Percentiles rank a stretch among this genome's conserved stretches.
Evolutionary conservation across 495 filamentous ascomycete genomes (phyloP).

Genomic region (Chaetomium tenue): DNA sequence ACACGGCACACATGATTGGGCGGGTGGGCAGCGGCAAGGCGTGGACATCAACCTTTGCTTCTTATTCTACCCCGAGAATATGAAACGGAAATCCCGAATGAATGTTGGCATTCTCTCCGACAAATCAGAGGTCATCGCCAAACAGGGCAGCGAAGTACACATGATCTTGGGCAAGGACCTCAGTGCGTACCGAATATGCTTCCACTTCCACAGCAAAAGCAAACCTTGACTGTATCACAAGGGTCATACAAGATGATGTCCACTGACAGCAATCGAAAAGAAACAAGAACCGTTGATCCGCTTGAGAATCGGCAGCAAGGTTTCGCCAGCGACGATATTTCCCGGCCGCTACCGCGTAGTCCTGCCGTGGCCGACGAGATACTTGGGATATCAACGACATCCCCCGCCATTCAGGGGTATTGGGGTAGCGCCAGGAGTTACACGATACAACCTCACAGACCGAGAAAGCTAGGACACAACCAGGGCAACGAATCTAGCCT

Average conservation of each 20-base stretch:
- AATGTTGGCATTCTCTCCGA: not conserved
- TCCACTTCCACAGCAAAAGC: not conserved
- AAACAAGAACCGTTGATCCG: no score
- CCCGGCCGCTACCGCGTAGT: not conserved
- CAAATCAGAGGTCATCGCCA: not conserved
- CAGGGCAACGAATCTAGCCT: constrained; percentile 1
- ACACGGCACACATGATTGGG: constrained; percentile 9
- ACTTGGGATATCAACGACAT: not conserved
- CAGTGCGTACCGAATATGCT: not conserved
- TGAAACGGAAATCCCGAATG: constrained; percentile 6
- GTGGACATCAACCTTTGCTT: not conserved
- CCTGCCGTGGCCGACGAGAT: not conserved
- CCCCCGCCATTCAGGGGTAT: not conserved
- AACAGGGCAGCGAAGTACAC: not conserved
- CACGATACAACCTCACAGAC: constrained; percentile 13
- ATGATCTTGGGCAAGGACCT: not conserved
- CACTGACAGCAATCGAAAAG: not conserved
- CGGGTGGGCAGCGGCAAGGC: constrained; percentile 8
- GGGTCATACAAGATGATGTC: not conserved
- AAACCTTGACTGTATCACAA: not conserved
- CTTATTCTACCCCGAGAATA: not conserved
- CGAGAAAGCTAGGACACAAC: constrained; percentile 4
- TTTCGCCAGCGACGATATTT: not conserved
- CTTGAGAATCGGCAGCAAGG: no score
- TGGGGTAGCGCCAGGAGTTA: constrained; percentile 14